A percentile compares a stretch with the other conserved stretches of the same genome.
phyloP scores from a whole-genome alignment of 805 yeast species.

The Metschnikowia matae region DNA sequence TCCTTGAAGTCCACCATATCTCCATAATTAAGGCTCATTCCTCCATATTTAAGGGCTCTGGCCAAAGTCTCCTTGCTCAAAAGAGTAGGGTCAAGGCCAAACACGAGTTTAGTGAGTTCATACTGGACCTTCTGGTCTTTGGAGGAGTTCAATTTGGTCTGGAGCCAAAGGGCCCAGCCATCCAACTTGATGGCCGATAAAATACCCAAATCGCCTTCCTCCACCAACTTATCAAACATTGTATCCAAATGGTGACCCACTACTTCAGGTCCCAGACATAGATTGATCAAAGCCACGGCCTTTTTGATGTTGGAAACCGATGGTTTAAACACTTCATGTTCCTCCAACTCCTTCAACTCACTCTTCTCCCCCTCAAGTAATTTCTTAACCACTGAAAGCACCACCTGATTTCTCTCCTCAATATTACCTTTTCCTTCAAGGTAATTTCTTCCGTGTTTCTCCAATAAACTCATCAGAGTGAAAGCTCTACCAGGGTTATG shows the following conservation, averaged over 20 bases:
- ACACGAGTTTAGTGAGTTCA: constrained; percentile 8
- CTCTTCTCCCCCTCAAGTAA: constrained; percentile 35
- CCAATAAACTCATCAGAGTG: constrained; percentile 46
- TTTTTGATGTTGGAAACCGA: constrained; percentile 10
- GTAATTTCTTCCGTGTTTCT: constrained; percentile 20
- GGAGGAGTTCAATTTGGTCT: not conserved
- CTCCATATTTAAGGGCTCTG: not conserved
- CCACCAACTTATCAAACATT: not conserved
- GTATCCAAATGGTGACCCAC: not conserved
- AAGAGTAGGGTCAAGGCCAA: constrained; percentile 11
- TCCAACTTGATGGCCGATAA: not conserved
- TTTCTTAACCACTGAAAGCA: constrained; percentile 30
- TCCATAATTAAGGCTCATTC: not conserved
- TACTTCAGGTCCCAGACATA: constrained; percentile 3
- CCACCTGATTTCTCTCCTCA: constrained; percentile 19
- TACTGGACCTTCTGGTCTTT: not conserved
- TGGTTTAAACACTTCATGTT: constrained; percentile 7
- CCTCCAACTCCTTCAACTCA: constrained; percentile 29
- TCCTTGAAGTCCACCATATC: not conserved
- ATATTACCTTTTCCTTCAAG: not conserved
- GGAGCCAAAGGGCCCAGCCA: not conserved
- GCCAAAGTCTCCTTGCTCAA: constrained; percentile 14
- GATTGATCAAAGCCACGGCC: constrained; percentile 15
- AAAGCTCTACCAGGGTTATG: constrained; percentile 52
- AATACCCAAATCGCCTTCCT: not conserved